Evolutionary conservation across 2,329 filamentous ascomycete species (phyloP).

Genomic region (Clarireedia monteithiana): DNA sequence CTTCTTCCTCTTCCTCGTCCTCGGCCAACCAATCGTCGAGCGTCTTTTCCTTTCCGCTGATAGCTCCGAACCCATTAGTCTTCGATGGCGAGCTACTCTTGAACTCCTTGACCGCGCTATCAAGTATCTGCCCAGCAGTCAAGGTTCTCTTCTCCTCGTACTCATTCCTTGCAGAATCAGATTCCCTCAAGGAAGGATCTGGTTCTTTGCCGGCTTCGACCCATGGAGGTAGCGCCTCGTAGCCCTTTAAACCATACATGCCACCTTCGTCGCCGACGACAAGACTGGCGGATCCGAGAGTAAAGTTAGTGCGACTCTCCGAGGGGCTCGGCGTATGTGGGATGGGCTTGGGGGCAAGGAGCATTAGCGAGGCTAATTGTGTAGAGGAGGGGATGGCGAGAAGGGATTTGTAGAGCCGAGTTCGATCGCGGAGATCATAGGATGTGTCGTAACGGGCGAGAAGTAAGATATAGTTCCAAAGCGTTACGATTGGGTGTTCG

Average conservation of each 20-base stretch:
- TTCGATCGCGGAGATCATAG: constrained; percentile 88
- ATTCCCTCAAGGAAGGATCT: constrained; percentile 62
- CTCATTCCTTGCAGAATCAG: constrained; percentile 34
- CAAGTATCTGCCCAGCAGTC: constrained; percentile 56
- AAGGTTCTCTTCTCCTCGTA: constrained; percentile 36
- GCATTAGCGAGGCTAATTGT: constrained; percentile 81
- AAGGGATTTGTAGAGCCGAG: constrained; percentile 79
- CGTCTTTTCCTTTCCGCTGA: constrained; percentile 53
- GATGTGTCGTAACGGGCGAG: constrained; percentile 89
- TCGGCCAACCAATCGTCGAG: constrained; percentile 85
- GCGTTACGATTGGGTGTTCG: constrained; percentile 61
- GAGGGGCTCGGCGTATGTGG: constrained; percentile 86
- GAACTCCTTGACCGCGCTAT: constrained; percentile 42
- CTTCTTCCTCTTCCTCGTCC: constrained; percentile 41
- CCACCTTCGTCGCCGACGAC: constrained; percentile 72
- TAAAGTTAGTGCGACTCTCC: constrained; percentile 68
- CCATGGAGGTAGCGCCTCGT: constrained; percentile 76
- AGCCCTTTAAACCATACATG: constrained; percentile 67
- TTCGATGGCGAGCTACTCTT: constrained; percentile 32
- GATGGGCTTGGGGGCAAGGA: constrained; percentile 89
- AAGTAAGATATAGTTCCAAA: constrained; percentile 81
- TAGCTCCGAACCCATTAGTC: constrained; percentile 38
- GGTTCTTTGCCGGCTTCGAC: constrained; percentile 74
- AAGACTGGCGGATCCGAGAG: constrained; percentile 77
- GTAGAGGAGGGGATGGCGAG: constrained; percentile 65